Percentiles rank a stretch among this genome's conserved stretches.
Conservation (phyloP, 169 alveolate species). For the Eimeria nieschulzi region DNA sequence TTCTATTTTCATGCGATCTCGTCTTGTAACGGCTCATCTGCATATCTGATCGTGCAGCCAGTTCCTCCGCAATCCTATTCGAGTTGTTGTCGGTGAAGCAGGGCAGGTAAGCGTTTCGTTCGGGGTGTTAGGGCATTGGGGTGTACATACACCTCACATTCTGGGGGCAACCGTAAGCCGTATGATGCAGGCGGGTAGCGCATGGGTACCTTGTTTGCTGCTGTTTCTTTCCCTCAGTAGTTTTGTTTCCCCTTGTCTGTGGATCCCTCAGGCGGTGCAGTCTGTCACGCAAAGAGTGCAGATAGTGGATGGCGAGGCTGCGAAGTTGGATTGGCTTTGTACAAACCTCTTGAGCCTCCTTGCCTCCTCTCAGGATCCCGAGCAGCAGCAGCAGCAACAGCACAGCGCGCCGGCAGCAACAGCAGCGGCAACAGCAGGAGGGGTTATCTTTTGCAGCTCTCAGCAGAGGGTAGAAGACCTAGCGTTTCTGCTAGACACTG, state of each 20-base stretch:
- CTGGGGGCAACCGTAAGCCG: neutral
- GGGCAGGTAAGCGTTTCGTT: constrained; percentile 67
- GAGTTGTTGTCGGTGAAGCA: constrained; percentile 69
- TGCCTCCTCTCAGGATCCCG: constrained; percentile 35
- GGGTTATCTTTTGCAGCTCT: constrained; percentile 68
- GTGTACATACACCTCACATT: neutral
- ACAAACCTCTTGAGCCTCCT: constrained; percentile 55
- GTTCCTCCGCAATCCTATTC: constrained; percentile 69
- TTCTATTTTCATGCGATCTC: no score
- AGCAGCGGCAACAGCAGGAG: constrained; percentile 42
- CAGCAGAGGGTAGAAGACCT: constrained; percentile 72
- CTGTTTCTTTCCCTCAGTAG: neutral
- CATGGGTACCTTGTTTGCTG: neutral
- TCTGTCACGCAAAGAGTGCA: constrained; percentile 65
- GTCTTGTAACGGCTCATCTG: neutral
- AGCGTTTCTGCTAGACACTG: constrained; percentile 58
- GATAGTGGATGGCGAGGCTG: constrained; percentile 51
- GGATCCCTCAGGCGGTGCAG: constrained; percentile 58
- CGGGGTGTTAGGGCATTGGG: neutral
- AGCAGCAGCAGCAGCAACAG: neutral
- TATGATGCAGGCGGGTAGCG: neutral
- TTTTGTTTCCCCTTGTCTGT: neutral
- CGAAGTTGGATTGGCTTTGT: constrained; percentile 65
- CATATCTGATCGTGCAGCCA: constrained; percentile 42
- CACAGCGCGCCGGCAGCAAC: constrained; percentile 42